These are phyloP conservation scores for Globisporangium parvum DNA, from an alignment of 352 stramenopile species.

Conservation along the genomic window DNA sequence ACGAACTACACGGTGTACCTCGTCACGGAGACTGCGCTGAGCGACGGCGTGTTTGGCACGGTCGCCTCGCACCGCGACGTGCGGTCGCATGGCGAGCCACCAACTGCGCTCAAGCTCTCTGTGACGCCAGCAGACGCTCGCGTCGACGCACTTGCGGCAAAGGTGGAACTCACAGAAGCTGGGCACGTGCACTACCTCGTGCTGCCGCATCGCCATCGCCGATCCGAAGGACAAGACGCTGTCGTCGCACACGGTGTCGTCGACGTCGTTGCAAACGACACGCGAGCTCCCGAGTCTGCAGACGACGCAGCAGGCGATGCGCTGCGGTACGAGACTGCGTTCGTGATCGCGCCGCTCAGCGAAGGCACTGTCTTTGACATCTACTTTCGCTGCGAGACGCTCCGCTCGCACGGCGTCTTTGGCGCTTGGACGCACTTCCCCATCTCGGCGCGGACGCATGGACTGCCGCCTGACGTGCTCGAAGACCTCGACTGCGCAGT, in stretches of 20 bases:
- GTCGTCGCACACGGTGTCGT: conserved; percentile 14
- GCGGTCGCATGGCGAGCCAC: conserved; percentile 37
- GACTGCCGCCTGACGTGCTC: conserved; percentile 56
- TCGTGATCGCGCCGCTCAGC: conserved; percentile 42
- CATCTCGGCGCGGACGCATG: conserved; percentile 48
- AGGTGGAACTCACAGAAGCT: conserved; percentile 34
- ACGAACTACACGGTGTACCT: conserved; percentile 69
- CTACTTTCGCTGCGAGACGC: conserved; percentile 67
- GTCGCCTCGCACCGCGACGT: conserved; percentile 59
- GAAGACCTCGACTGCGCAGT: conserved; percentile 52
- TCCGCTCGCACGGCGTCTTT: conserved; percentile 66
- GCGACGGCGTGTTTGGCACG: conserved; percentile 63
- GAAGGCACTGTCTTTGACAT: conserved; percentile 64
- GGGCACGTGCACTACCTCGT: conserved; percentile 65
- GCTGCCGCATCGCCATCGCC: conserved; percentile 26
- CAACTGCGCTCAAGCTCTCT: conserved; percentile 25
- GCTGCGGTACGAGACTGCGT: conserved; percentile 8
- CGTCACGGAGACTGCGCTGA: conserved; percentile 61
- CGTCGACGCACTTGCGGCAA: conserved; percentile 56
- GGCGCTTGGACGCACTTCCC: conserved; percentile 45
- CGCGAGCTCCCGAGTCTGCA: not conserved
- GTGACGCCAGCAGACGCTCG: conserved; percentile 52
- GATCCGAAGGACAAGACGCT: conserved; percentile 13
- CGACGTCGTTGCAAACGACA: not conserved
- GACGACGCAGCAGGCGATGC: not conserved